A percentile compares a stretch with the other conserved stretches of the same genome.
phyloP scores from a whole-genome alignment of 2,329 filamentous ascomycete genomes.

The Kalmusia sp. region DNA sequence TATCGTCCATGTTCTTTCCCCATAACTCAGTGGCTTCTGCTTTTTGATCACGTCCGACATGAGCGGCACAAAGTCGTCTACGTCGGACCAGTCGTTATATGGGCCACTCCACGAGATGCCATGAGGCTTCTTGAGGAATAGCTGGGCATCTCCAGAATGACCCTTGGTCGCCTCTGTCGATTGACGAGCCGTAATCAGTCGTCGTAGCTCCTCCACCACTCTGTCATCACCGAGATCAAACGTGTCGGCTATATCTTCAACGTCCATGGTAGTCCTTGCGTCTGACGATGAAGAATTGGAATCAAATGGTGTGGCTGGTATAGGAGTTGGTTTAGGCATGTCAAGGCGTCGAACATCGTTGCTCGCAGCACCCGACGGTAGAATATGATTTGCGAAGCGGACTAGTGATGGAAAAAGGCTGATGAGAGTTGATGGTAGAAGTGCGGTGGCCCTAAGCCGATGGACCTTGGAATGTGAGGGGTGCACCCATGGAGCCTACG shows the following conservation, averaged over 20 bases:
- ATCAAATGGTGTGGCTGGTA: conserved; percentile 17
- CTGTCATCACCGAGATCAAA: conserved; percentile 22
- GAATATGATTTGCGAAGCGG: conserved; percentile 31
- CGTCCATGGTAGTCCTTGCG: too few relatives aligned
- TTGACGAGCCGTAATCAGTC: conserved; percentile 27
- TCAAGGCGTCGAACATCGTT: conserved; percentile 12
- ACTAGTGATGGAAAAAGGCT: conserved; percentile 30
- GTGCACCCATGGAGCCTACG: conserved; percentile 39
- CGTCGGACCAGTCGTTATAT: conserved; percentile 29
- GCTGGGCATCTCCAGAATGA: conserved; percentile 32
- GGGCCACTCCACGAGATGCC: conserved; percentile 30
- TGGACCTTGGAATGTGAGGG: conserved; percentile 31
- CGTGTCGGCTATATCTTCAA: not conserved
- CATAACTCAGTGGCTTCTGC: conserved; percentile 10
- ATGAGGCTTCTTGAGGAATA: conserved; percentile 32
- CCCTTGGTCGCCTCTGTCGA: conserved; percentile 37
- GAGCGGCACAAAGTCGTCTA: conserved; percentile 32
- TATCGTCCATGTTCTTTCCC: conserved; percentile 24
- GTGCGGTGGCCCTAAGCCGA: conserved; percentile 26
- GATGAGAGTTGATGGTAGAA: conserved; percentile 34
- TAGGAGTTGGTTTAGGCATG: conserved; percentile 16
- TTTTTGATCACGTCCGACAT: conserved; percentile 27
- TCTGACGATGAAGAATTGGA: not conserved
- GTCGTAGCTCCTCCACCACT: conserved; percentile 31
- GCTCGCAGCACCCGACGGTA: conserved; percentile 30